Evolutionary conservation across 371 early-diverging fungal genomes (phyloP).

Genomic region (Rhizopus arrhizus): DNA sequence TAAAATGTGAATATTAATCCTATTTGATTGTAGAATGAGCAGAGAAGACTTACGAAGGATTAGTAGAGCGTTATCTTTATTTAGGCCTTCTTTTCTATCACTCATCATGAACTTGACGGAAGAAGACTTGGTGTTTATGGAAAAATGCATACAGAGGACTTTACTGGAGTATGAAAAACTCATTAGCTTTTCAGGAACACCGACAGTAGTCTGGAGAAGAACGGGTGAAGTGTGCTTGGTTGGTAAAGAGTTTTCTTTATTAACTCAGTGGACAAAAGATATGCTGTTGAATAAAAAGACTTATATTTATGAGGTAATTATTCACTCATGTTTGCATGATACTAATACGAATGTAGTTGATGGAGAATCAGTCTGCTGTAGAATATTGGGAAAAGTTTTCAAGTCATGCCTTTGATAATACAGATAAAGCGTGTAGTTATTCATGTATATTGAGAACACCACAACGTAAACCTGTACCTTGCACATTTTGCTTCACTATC

Average conservation of each 20-base stretch:
- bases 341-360: conserved; percentile 57
- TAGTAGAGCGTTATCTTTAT: conserved; percentile 81
- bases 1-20: background rate
- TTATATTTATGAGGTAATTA: conserved; percentile 63
- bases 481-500: conserved; percentile 92
- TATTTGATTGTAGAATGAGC: conserved; percentile 65
- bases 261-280: conserved; percentile 87
- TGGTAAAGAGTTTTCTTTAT: conserved; percentile 88
- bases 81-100: conserved; percentile 91
- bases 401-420: conserved; percentile 86
- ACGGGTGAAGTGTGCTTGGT: conserved; percentile 91
- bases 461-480: conserved; percentile 71
- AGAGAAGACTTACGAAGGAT: conserved; percentile 85
- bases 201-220: conserved; percentile 92
- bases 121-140: conserved; percentile 91
- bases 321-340: background rate
- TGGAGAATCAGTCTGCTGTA: conserved; percentile 89
- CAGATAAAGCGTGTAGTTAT: conserved; percentile 74
- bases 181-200: conserved; percentile 89
- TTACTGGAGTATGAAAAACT: conserved; percentile 62
- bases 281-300: conserved; percentile 75
- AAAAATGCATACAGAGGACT: conserved; percentile 90
- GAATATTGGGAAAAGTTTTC: conserved; percentile 94
- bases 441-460: conserved; percentile 76
- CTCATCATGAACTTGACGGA: conserved; percentile 88